Evolutionary conservation across 805 yeast genomes (phyloP).

Genomic region (Lipomyces starkeyi): DNA sequence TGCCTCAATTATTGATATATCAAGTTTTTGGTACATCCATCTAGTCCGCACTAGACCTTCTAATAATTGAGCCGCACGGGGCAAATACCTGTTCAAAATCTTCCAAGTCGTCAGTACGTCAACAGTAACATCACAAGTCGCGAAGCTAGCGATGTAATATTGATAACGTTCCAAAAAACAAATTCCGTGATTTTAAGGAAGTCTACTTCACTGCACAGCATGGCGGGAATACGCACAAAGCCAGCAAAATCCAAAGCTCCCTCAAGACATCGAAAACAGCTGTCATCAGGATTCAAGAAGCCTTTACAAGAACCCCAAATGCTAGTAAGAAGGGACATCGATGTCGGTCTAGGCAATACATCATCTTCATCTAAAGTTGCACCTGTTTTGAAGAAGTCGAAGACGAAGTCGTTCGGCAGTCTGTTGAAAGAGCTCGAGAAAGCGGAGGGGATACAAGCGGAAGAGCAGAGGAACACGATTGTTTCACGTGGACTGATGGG

Average conservation of each 20-base stretch:
- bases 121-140: neutral
- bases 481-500: conserved; percentile 32
- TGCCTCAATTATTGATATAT: too few relatives aligned
- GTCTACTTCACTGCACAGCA: neutral
- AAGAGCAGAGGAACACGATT: conserved; percentile 11
- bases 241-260: neutral
- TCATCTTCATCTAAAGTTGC: neutral
- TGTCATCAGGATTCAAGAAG: neutral
- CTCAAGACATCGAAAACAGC: neutral
- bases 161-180: neutral
- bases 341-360: neutral
- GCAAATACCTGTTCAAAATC: neutral
- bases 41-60: too few relatives aligned
- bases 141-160: neutral
- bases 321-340: conserved; percentile 17
- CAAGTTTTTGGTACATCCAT: too few relatives aligned
- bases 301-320: conserved; percentile 2
- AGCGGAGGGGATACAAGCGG: conserved; percentile 16
- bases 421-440: conserved; percentile 16
- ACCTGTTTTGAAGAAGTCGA: neutral
- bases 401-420: conserved; percentile 26
- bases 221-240: neutral
- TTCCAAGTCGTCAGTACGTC: neutral
- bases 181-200: neutral
- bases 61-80: neutral